Percentiles rank a stretch among this genome's conserved stretches.
Conservation (phyloP, 495 filamentous ascomycete genomes). For the Echria macrotheca region DNA sequence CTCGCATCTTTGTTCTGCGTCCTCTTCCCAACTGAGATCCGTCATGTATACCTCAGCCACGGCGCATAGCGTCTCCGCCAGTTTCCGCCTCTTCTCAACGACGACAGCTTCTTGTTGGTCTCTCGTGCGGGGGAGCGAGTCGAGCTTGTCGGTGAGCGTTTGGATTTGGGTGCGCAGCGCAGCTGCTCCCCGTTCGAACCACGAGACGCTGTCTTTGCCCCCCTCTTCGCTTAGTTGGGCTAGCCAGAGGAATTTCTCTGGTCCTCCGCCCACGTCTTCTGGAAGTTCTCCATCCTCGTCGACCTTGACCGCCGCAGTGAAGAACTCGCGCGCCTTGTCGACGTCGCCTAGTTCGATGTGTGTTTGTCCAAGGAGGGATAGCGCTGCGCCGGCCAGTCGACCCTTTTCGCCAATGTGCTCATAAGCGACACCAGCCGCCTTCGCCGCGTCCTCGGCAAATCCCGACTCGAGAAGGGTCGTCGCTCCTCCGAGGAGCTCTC, state of each 20-base stretch:
- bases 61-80: conserved; percentile 82
- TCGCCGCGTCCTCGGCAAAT: conserved; percentile 63
- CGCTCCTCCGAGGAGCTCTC: conserved; percentile 58
- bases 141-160: conserved; percentile 32
- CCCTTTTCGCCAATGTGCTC: conserved; percentile 35
- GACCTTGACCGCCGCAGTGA: conserved; percentile 60
- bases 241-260: conserved; percentile 93
- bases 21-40: conserved; percentile 85
- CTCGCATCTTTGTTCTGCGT: conserved; percentile 83
- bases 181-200: conserved; percentile 78
- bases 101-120: conserved; percentile 41
- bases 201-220: conserved; percentile 72
- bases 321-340: conserved; percentile 61
- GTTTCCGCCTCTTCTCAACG: conserved; percentile 67
- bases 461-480: conserved; percentile 64
- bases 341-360: conserved; percentile 78
- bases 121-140: conserved; percentile 27
- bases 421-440: conserved; percentile 57
- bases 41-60: conserved; percentile 98
- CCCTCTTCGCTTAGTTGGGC: conserved; percentile 89
- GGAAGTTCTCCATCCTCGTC: conserved; percentile 68
- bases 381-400: conserved; percentile 50
- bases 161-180: conserved; percentile 64
- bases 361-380: conserved; percentile 79
- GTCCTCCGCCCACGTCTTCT: conserved; percentile 62